Percentiles rank a stretch among this genome's conserved stretches.
Evolutionary conservation across 1,284 basidiomycete species (phyloP).

Genomic region (Cryptococcus wingfieldii): DNA sequence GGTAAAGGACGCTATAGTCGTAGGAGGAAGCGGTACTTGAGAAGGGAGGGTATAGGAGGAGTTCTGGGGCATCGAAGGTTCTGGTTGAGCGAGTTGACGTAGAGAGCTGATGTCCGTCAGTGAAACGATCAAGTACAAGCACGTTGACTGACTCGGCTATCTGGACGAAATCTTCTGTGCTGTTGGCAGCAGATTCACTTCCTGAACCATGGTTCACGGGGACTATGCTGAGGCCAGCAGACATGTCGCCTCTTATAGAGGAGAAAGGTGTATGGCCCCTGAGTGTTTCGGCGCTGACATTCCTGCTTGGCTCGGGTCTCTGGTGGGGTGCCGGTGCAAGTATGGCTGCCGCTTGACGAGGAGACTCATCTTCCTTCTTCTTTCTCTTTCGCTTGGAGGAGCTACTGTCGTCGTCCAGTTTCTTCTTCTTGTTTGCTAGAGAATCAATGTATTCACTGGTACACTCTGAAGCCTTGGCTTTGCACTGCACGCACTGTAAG

Average conservation of each 20-base stretch:
- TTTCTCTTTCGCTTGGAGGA: conserved; percentile 3
- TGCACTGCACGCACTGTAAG: conserved; percentile 39
- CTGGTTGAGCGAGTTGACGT: not conserved
- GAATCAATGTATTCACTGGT: conserved; percentile 41
- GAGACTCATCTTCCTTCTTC: not conserved
- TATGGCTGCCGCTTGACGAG: not conserved
- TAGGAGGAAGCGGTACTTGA: not conserved
- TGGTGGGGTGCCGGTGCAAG: too few species aligned
- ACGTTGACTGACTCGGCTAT: too few species aligned
- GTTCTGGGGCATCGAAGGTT: not conserved
- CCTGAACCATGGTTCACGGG: too few species aligned
- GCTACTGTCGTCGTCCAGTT: conserved; percentile 1
- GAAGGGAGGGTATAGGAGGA: not conserved
- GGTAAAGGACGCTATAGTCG: not conserved
- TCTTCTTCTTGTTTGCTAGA: conserved; percentile 26
- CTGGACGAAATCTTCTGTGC: too few species aligned
- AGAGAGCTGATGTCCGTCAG: not conserved
- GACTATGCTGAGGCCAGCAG: too few species aligned
- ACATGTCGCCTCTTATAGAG: too few species aligned
- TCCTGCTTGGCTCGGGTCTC: not conserved
- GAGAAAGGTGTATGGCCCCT: too few species aligned
- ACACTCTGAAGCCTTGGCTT: conserved; percentile 28
- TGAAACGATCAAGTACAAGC: too few species aligned
- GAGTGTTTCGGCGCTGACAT: not conserved
- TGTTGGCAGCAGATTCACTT: too few species aligned